Evolutionary conservation across 371 early-diverging fungal genomes (phyloP).

Genomic region (Batkoa obscura): DNA sequence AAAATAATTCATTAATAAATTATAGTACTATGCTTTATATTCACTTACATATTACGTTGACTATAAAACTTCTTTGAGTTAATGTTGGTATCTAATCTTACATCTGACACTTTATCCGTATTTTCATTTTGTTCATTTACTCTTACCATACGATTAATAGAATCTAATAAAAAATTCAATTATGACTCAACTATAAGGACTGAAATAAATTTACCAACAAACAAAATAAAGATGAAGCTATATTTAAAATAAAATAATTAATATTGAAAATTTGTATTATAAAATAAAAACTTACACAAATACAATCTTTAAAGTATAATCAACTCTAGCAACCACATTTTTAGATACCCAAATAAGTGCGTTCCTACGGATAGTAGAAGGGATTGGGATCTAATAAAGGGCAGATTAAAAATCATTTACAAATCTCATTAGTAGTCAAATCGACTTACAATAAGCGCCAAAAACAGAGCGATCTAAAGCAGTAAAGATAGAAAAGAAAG

Average conservation of each 20-base stretch:
- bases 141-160: conserved; percentile 42
- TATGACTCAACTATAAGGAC: not conserved
- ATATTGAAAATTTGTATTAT: not conserved
- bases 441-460: conserved; percentile 14
- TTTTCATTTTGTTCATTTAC: conserved; percentile 23
- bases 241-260: conserved; percentile 1
- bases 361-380: not conserved
- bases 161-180: conserved; percentile 28
- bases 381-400: not conserved
- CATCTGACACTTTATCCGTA: conserved; percentile 16
- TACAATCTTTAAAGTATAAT: conserved; percentile 29
- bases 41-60: conserved; percentile 82
- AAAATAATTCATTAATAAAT: not conserved
- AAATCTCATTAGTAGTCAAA: too few relatives aligned
- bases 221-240: conserved; percentile 38
- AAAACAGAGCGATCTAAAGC: conserved; percentile 26
- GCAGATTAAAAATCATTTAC: too few relatives aligned
- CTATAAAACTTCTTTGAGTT: conserved; percentile 64
- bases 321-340: conserved; percentile 20
- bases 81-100: conserved; percentile 32
- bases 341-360: conserved; percentile 5
- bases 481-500: conserved; percentile 4
- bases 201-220: conserved; percentile 23
- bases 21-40: conserved; percentile 6
- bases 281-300: conserved; percentile 25